phyloP scores from a whole-genome alignment of 192 early-diverging fungal genomes.

The Coemansia sp. region DNA sequence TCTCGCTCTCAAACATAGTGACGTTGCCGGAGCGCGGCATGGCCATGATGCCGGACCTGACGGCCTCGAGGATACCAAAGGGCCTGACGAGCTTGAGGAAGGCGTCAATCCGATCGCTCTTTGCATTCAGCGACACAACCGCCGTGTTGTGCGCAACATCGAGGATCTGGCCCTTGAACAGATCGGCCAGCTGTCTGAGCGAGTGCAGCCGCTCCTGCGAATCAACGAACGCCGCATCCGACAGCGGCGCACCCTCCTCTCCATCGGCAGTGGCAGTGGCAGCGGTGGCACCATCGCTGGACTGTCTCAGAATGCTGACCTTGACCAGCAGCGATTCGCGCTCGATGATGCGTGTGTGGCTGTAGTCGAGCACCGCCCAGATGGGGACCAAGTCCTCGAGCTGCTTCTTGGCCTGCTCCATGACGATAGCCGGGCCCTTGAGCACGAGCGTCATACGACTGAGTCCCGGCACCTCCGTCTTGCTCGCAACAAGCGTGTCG shows the following conservation, averaged over 20 bases:
- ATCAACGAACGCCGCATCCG: constrained; percentile 54
- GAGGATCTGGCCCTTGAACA: constrained; percentile 86
- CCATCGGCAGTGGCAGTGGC: neutral
- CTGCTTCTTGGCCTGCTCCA: constrained; percentile 93
- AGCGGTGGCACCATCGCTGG: constrained; percentile 26
- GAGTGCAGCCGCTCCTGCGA: constrained; percentile 71
- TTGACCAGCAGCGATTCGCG: constrained; percentile 93
- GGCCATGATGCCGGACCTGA: constrained; percentile 93
- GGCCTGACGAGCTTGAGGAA: constrained; percentile 93
- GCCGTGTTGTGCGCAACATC: constrained; percentile 84
- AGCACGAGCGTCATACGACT: constrained; percentile 96
- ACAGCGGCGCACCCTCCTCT: constrained; percentile 10
- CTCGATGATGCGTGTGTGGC: constrained; percentile 82
- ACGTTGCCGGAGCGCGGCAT: constrained; percentile 90
- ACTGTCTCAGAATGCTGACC: constrained; percentile 73
- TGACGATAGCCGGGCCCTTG: constrained; percentile 73
- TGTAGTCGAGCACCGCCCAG: constrained; percentile 98
- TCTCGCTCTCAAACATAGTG: constrained; percentile 71
- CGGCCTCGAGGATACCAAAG: constrained; percentile 93
- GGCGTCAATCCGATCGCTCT: constrained; percentile 82
- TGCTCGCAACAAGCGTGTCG: constrained; percentile 94
- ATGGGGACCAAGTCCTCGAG: constrained; percentile 96
- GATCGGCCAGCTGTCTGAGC: constrained; percentile 75
- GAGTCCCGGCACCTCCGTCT: constrained; percentile 91
- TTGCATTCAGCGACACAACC: constrained; percentile 87